Evolutionary conservation across 2,329 filamentous ascomycete genomes (phyloP).

Genomic region (Aspergillus fumigatiaffinis): DNA sequence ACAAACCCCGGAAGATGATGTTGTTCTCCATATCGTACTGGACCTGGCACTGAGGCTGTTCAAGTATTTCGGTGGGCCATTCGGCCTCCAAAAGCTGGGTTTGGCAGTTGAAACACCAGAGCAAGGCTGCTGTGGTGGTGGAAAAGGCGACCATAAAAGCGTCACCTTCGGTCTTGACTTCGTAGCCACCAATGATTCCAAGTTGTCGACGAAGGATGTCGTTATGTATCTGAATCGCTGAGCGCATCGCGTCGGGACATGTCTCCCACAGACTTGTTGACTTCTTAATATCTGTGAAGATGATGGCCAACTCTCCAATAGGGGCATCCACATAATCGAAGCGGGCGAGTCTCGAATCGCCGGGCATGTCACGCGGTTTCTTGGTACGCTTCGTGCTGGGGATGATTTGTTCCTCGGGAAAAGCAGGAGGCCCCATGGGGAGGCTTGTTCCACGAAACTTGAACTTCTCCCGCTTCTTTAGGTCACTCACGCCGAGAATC

Average conservation of each 20-base stretch:
- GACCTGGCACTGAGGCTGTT: constrained; percentile 78
- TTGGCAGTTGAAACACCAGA: constrained; percentile 97
- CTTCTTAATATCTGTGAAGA: constrained; percentile 99
- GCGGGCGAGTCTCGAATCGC: constrained; percentile 80
- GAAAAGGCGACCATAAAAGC: constrained; percentile 99
- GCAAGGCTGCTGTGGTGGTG: constrained; percentile 85
- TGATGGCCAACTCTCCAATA: constrained; percentile 83
- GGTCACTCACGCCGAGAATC: constrained; percentile 89
- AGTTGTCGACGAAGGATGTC: constrained; percentile 92
- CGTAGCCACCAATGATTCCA: constrained; percentile 90
- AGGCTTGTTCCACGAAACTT: constrained; percentile 75
- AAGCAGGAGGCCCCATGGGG: constrained; percentile 73
- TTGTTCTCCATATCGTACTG: constrained; percentile 78
- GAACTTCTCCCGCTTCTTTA: constrained; percentile 79
- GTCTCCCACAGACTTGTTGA: constrained; percentile 96
- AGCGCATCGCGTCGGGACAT: constrained; percentile 90
- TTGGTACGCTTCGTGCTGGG: constrained; percentile 62
- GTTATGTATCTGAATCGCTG: constrained; percentile 95
- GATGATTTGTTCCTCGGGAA: constrained; percentile 61
- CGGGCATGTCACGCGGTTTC: constrained; percentile 53
- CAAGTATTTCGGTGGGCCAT: constrained; percentile 91
- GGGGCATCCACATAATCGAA: constrained; percentile 91
- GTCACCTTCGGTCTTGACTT: constrained; percentile 99
- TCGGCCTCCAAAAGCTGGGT: constrained; percentile 78
- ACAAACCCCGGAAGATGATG: constrained; percentile 88